Conservation (phyloP, 2,329 filamentous ascomycete genomes). For the Lasiodiplodia hormozganensis region DNA sequence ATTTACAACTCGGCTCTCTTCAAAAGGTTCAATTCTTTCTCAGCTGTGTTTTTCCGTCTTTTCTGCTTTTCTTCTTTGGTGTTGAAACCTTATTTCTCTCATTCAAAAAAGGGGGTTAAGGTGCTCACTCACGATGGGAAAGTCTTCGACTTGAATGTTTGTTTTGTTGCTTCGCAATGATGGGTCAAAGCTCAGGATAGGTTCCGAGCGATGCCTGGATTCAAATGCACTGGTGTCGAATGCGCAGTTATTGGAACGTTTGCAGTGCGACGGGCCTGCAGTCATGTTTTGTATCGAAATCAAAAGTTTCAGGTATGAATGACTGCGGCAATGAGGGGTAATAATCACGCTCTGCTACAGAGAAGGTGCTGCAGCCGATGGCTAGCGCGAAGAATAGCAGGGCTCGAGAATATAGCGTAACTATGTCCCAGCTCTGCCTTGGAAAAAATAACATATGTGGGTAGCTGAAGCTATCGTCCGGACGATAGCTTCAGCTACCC, state of each 20-base stretch:
- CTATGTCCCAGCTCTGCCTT: no score
- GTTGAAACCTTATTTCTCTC: conserved; percentile 27
- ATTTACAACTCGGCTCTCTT: conserved; percentile 30
- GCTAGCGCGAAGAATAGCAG: no score
- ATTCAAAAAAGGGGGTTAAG: conserved; percentile 24
- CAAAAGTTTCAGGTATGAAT: not conserved
- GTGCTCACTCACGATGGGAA: conserved; percentile 25
- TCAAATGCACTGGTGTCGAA: conserved; percentile 19
- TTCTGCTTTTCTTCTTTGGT: conserved; percentile 27
- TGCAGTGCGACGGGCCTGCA: not conserved
- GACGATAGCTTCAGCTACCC: no score
- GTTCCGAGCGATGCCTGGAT: conserved; percentile 20
- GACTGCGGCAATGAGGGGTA: not conserved
- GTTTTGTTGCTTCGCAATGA: conserved; percentile 18
- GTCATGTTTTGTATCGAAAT: not conserved
- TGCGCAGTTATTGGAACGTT: not conserved
- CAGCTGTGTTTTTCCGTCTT: conserved; percentile 25
- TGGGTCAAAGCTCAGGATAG: conserved; percentile 26
- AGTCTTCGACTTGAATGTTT: conserved; percentile 20
- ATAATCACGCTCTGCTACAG: no score
- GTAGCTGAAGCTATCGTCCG: no score
- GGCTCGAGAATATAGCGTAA: no score
- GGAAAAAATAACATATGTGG: no score
- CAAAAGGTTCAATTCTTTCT: conserved; percentile 30
- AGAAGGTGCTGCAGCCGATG: no score